A percentile compares a stretch with the other conserved stretches of the same genome.
These are phyloP conservation scores for Kuraishia hungarica DNA, from an alignment of 805 yeast species.

Conservation along the genomic window DNA sequence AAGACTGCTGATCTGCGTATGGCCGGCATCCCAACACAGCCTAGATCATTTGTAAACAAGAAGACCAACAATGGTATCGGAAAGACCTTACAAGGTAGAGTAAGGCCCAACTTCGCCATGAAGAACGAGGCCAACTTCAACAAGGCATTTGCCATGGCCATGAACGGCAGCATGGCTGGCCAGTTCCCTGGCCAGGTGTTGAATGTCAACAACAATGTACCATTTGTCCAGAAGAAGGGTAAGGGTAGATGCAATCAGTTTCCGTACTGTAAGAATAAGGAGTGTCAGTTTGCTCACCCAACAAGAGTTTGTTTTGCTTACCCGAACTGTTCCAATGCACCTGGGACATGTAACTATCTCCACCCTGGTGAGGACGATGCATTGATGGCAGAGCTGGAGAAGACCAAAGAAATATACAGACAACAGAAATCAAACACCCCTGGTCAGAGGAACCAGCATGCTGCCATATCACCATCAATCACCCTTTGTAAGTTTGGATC, in stretches of 20 bases:
- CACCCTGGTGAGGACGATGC: constrained; percentile 84
- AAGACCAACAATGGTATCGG: constrained; percentile 17
- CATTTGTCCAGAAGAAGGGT: constrained; percentile 37
- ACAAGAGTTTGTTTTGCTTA: constrained; percentile 63
- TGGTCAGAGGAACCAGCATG: constrained; percentile 11
- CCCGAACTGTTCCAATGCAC: constrained; percentile 71
- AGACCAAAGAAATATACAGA: constrained; percentile 40
- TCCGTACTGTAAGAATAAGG: constrained; percentile 60
- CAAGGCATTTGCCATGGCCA: constrained; percentile 29
- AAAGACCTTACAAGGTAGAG: constrained; percentile 9
- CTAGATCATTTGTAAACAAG: constrained; percentile 12
- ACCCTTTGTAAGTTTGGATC: constrained; percentile 71
- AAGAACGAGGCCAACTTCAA: constrained; percentile 32
- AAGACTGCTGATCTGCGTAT: not conserved
- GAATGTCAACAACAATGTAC: constrained; percentile 11
- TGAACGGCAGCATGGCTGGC: constrained; percentile 8
- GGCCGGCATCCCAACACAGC: constrained; percentile 11
- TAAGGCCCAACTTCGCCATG: constrained; percentile 22
- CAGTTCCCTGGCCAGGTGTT: constrained; percentile 6
- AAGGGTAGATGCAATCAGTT: constrained; percentile 61
- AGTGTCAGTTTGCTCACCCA: constrained; percentile 76
- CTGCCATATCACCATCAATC: constrained; percentile 26
- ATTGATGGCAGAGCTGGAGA: constrained; percentile 59
- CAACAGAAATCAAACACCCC: constrained; percentile 8
- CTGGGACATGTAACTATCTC: constrained; percentile 75